Conservation (phyloP, 371 early-diverging fungal genomes). For the Dinochytrium kinnereticum region DNA sequence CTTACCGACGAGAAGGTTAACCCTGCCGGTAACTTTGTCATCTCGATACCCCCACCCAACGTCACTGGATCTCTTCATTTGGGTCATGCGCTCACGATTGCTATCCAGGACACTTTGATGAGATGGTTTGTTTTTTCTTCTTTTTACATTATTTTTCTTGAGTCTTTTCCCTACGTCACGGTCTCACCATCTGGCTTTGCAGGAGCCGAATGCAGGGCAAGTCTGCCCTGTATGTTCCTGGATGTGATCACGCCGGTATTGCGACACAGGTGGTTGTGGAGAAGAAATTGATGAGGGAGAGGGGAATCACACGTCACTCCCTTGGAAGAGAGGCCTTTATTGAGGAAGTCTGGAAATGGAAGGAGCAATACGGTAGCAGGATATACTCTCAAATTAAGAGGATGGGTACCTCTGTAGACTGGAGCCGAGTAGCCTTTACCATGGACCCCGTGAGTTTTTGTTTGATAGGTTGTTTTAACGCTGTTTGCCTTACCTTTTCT, state of each 20-base stretch:
- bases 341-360: constrained; percentile 96
- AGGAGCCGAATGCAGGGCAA: constrained; percentile 98
- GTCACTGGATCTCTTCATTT: constrained; percentile 98
- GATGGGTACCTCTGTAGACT: constrained; percentile 95
- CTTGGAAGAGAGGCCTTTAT: constrained; percentile 95
- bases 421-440: constrained; percentile 94
- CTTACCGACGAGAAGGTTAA: constrained; percentile 71
- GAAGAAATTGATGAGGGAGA: constrained; percentile 88
- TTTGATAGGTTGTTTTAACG: not conserved
- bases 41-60: constrained; percentile 99
- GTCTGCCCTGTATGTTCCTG: constrained; percentile 96
- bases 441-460: constrained; percentile 77
- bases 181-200: not conserved
- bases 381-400: constrained; percentile 95
- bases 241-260: constrained; percentile 99
- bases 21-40: constrained; percentile 86
- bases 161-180: too few relatives aligned
- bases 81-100: constrained; percentile 97
- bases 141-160: not conserved
- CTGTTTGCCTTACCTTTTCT: not conserved
- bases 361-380: constrained; percentile 79
- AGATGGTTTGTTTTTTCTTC: constrained; percentile 72
- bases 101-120: constrained; percentile 97
- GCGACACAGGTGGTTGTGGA: constrained; percentile 99
- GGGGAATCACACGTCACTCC: constrained; percentile 86